phyloP scores from a whole-genome alignment of 306 rosid species.

The Acacia melanoxylon region DNA sequence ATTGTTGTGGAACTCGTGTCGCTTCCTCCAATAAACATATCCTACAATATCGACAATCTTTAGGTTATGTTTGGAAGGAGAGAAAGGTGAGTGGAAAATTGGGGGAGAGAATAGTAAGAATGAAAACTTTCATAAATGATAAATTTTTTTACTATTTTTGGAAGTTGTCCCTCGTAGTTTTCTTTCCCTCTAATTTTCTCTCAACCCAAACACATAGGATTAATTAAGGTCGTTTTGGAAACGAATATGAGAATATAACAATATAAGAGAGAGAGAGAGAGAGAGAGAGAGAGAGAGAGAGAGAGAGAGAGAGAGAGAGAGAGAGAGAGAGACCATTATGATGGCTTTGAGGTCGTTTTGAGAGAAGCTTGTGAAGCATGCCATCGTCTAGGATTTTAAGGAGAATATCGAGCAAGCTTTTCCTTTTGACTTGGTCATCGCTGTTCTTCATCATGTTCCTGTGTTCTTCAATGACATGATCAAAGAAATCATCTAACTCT shows the following conservation, averaged over 20 bases:
- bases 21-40: constrained; percentile 52
- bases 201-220: too few relatives aligned
- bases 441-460: background rate
- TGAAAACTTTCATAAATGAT: too few relatives aligned
- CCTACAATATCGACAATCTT: constrained; percentile 30
- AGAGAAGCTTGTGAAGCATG: constrained; percentile 17
- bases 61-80: too few relatives aligned
- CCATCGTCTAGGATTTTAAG: constrained; percentile 29
- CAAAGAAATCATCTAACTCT: constrained; percentile 33
- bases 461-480: constrained; percentile 19
- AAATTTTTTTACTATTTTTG: too few relatives aligned
- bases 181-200: too few relatives aligned
- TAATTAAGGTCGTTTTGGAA: too few relatives aligned
- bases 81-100: too few relatives aligned
- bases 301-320: constrained; percentile 15
- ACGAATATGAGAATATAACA: too few relatives aligned
- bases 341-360: constrained; percentile 32
- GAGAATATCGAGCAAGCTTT: constrained; percentile 36
- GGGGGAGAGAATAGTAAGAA: too few relatives aligned
- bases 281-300: background rate
- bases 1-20: constrained; percentile 33
- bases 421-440: background rate
- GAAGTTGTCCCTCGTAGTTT: too few relatives aligned
- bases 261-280: constrained; percentile 13
- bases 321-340: constrained; percentile 22